These are phyloP conservation scores for Pythium grandisporangium DNA, from an alignment of 352 stramenopile genomes.

Conservation along the genomic window DNA sequence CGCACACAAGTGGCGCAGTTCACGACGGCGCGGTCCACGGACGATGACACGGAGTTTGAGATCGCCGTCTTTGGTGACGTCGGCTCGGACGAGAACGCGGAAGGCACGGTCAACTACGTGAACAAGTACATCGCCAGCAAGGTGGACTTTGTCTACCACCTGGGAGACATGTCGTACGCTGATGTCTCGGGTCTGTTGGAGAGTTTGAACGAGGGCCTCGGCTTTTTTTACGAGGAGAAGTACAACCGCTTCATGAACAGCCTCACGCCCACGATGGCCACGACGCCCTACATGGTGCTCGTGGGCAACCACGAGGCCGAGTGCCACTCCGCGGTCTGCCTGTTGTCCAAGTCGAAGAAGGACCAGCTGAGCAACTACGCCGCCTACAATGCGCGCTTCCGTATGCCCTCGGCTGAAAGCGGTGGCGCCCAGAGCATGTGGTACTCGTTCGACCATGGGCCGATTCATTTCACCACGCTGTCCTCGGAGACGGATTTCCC, in stretches of 20 bases:
- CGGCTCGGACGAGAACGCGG: slow-evolving; percentile 9
- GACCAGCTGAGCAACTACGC: slow-evolving; percentile 43
- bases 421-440: slow-evolving; percentile 28
- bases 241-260: slow-evolving; percentile 64
- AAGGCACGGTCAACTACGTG: slow-evolving; percentile 10
- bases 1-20: slow-evolving; percentile 8
- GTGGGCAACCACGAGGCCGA: slow-evolving; percentile 63
- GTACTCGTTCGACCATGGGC: slow-evolving; percentile 28
- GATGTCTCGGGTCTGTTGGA: slow-evolving; percentile 19
- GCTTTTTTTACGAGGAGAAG: slow-evolving; percentile 26
- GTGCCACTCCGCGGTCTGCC: slow-evolving; percentile 24
- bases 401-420: slow-evolving; percentile 32
- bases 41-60: slow-evolving; percentile 2
- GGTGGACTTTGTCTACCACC: slow-evolving; percentile 22
- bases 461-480: slow-evolving; percentile 55
- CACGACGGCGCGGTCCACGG: slow-evolving; percentile 9
- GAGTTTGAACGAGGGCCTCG: slow-evolving; percentile 8
- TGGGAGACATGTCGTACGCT: slow-evolving; percentile 33
- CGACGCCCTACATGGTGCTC: slow-evolving; percentile 57
- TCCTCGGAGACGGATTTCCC: slow-evolving; percentile 48
- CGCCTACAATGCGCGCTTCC: slow-evolving; percentile 40
- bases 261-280: slow-evolving; percentile 19
- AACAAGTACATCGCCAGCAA: slow-evolving; percentile 10
- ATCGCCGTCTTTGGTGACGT: slow-evolving; percentile 17
- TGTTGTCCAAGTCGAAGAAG: slow-evolving; percentile 23